phyloP scores from a whole-genome alignment of 2,329 filamentous ascomycete species.

The Alternaria arbusti region DNA sequence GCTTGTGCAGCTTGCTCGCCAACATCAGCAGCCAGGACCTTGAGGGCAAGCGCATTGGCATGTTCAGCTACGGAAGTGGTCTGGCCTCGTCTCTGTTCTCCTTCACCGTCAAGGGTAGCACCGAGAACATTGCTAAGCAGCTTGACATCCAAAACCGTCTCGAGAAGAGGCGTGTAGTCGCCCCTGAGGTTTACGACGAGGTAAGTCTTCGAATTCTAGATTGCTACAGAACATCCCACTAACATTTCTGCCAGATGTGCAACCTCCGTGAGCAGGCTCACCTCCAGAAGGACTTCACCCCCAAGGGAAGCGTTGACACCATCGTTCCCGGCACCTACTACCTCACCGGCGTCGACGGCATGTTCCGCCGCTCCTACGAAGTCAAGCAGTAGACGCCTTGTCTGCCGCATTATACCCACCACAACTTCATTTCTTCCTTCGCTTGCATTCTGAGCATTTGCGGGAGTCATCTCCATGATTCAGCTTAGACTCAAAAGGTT shows the following conservation, averaged over 20 bases:
- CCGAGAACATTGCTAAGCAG: slow-evolving; percentile 55
- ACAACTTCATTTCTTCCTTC: slow-evolving; percentile 33
- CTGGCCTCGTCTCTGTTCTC: slow-evolving; percentile 60
- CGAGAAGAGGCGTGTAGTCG: slow-evolving; percentile 53
- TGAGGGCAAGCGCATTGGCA: slow-evolving; percentile 58
- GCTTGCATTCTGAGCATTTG: slow-evolving; percentile 45
- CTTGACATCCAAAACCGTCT: slow-evolving; percentile 56
- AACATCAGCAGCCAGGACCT: slow-evolving; percentile 54
- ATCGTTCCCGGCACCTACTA: slow-evolving; percentile 59
- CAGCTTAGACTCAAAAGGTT: slow-evolving; percentile 35
- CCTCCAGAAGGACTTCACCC: slow-evolving; percentile 58
- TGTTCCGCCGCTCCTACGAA: slow-evolving; percentile 59
- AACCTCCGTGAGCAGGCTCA: slow-evolving; percentile 59
- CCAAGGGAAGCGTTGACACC: slow-evolving; percentile 52
- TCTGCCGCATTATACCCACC: slow-evolving; percentile 9
- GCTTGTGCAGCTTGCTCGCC: slow-evolving; percentile 55
- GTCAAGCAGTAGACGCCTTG: slow-evolving; percentile 53
- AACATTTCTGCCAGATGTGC: slow-evolving; percentile 53
- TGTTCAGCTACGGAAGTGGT: slow-evolving; percentile 62
- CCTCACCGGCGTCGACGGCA: slow-evolving; percentile 57
- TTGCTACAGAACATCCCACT: slow-evolving; percentile 28
- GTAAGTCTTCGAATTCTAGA: slow-evolving; percentile 30
- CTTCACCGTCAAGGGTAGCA: slow-evolving; percentile 55
- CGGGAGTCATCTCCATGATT: slow-evolving; percentile 40
- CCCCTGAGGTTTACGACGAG: slow-evolving; percentile 58